A percentile compares a stretch with the other conserved stretches of the same genome.
Conservation (phyloP, 1,284 basidiomycete genomes). For the Meripilus lineatus region DNA sequence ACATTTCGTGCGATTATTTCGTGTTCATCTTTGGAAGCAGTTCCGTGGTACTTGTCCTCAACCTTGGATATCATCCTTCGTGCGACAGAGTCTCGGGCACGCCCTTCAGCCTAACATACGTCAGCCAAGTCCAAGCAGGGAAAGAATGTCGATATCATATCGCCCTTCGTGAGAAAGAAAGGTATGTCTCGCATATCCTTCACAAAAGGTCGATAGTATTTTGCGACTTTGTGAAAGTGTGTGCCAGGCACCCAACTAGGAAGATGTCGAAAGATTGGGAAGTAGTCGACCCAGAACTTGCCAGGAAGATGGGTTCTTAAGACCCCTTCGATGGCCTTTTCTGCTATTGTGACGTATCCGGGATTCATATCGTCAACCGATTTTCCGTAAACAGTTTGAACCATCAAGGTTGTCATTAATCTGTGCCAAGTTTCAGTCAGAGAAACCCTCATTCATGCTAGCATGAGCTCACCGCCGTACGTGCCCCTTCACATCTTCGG, state of each 20-base stretch:
- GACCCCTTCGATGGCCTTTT: constrained; percentile 8
- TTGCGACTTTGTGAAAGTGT: no score
- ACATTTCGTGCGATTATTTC: constrained; percentile 2
- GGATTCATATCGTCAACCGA: constrained; percentile 14
- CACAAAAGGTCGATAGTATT: background rate
- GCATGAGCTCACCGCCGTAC: constrained; percentile 17
- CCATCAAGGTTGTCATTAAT: constrained; percentile 5
- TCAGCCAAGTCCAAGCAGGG: no score
- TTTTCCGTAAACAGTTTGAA: constrained; percentile 15
- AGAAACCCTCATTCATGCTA: background rate
- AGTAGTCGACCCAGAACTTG: constrained; percentile 11
- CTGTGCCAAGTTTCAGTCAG: constrained; percentile 1
- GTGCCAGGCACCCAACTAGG: constrained; percentile 38
- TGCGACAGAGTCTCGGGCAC: background rate
- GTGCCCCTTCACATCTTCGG: constrained; percentile 13
- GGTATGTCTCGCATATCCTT: background rate
- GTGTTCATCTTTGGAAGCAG: background rate
- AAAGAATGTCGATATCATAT: no score
- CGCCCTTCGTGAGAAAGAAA: no score
- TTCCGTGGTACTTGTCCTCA: background rate
- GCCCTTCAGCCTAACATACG: background rate
- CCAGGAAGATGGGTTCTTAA: constrained; percentile 4
- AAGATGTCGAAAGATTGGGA: constrained; percentile 21
- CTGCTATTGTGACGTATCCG: constrained; percentile 8
- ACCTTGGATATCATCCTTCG: background rate